These are phyloP conservation scores for Sugiyamaella chiloensis DNA, from an alignment of 805 yeast genomes.

Conservation along the genomic window DNA sequence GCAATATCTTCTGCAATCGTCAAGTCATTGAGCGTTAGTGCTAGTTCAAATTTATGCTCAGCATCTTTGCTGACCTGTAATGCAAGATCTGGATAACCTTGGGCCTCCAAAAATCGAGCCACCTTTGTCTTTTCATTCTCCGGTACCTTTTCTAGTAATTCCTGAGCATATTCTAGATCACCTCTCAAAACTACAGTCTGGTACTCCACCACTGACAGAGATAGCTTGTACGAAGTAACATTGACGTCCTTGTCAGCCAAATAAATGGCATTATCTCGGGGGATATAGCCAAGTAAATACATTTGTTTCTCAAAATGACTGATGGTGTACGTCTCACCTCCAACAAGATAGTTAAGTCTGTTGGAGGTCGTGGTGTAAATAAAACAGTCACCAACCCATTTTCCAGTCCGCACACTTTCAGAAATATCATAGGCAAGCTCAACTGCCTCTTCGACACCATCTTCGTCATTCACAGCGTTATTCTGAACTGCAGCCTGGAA, in stretches of 20 bases:
- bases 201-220: conserved; percentile 85
- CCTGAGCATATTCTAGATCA: conserved; percentile 79
- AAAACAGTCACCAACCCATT: conserved; percentile 97
- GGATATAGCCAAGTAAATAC: conserved; percentile 84
- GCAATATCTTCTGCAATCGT: conserved; percentile 69
- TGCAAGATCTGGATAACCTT: conserved; percentile 83
- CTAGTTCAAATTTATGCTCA: conserved; percentile 90
- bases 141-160: conserved; percentile 54
- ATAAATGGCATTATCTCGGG: conserved; percentile 86
- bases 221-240: conserved; percentile 74
- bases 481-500: conserved; percentile 60
- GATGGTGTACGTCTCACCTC: conserved; percentile 86
- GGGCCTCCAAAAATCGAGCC: conserved; percentile 90
- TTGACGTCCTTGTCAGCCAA: conserved; percentile 88
- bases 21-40: conserved; percentile 72
- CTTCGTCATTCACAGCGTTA: conserved; percentile 66
- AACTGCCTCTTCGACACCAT: conserved; percentile 84
- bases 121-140: conserved; percentile 68
- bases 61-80: conserved; percentile 75
- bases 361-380: conserved; percentile 83
- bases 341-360: conserved; percentile 90
- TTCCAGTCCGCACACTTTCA: conserved; percentile 82
- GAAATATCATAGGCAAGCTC: conserved; percentile 78
- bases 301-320: conserved; percentile 88
- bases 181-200: conserved; percentile 96